A percentile compares a stretch with the other conserved stretches of the same genome.
phyloP scores from a whole-genome alignment of 331 rosid genomes.

The Prunus yedoensis region DNA sequence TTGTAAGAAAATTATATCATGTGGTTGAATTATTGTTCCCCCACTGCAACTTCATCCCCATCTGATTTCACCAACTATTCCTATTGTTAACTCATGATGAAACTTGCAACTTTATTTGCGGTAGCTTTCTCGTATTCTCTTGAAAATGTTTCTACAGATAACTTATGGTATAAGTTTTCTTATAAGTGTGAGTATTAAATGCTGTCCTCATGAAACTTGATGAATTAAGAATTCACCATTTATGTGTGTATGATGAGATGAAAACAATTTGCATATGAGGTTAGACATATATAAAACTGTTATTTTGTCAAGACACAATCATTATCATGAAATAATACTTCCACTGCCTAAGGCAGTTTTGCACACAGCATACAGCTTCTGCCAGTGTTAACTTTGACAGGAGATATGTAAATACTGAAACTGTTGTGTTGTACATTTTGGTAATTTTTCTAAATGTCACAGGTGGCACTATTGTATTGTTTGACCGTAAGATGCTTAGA shows the following conservation, averaged over 20 bases:
- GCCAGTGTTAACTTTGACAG: neutral
- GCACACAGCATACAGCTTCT: constrained; percentile 3
- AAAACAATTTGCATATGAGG: constrained; percentile 19
- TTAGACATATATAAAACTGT: neutral
- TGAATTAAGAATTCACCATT: neutral
- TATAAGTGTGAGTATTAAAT: neutral
- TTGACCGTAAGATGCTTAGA: constrained; percentile 93
- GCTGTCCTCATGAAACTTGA: neutral
- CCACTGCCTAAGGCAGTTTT: constrained; percentile 16
- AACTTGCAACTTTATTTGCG: neutral
- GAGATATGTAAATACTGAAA: constrained; percentile 4
- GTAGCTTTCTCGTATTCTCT: constrained; percentile 14
- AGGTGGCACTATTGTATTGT: constrained; percentile 82
- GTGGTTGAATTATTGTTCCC: constrained; percentile 4
- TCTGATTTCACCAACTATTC: neutral
- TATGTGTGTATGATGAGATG: constrained; percentile 7
- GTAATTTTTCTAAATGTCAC: constrained; percentile 31
- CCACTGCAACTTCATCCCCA: neutral
- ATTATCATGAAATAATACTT: neutral
- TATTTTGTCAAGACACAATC: constrained; percentile 11
- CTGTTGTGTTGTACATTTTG: constrained; percentile 14
- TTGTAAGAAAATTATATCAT: constrained; percentile 9
- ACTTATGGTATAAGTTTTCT: neutral
- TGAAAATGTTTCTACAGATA: neutral
- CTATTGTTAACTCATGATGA: constrained; percentile 3